phyloP scores from a whole-genome alignment of 2,329 filamentous ascomycete genomes.

The Leptosphaerulina australis region DNA sequence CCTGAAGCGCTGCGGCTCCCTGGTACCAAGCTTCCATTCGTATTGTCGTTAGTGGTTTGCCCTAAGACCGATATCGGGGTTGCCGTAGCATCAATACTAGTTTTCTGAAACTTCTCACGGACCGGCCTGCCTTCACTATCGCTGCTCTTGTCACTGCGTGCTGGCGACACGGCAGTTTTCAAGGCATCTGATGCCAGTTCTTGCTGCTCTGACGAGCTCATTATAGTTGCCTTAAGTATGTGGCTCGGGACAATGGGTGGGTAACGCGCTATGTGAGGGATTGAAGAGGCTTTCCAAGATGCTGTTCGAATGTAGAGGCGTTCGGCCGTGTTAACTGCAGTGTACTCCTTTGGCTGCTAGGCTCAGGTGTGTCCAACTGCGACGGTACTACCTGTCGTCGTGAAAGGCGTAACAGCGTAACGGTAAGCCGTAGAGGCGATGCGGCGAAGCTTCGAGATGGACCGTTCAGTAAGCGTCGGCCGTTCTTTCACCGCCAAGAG shows the following conservation, averaged over 20 bases:
- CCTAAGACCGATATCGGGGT: conserved; percentile 26
- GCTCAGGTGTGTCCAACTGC: conserved; percentile 1
- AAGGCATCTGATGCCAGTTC: conserved; percentile 19
- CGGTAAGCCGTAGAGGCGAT: not conserved
- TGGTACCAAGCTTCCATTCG: conserved; percentile 30
- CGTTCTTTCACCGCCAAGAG: not conserved
- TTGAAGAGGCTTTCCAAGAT: not conserved
- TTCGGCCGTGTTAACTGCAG: not conserved
- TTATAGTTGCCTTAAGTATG: conserved; percentile 24
- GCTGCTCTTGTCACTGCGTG: conserved; percentile 50
- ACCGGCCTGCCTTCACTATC: conserved; percentile 63
- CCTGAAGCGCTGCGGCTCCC: conserved; percentile 40
- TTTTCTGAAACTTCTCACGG: conserved; percentile 66
- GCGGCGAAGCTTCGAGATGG: conserved; percentile 8
- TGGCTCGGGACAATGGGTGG: conserved; percentile 9
- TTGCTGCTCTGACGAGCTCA: conserved; percentile 33
- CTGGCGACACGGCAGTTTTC: conserved; percentile 31
- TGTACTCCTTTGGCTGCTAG: not conserved
- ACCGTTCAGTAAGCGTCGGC: not conserved
- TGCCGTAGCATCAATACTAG: conserved; percentile 57
- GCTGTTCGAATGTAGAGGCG: not conserved
- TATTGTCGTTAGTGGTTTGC: conserved; percentile 31
- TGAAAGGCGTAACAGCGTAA: conserved; percentile 2
- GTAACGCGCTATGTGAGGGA: conserved; percentile 11
- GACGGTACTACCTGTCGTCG: conserved; percentile 5